Conservation (phyloP, 768 basidiomycete species). For the Pleurotus cornucopiae region DNA sequence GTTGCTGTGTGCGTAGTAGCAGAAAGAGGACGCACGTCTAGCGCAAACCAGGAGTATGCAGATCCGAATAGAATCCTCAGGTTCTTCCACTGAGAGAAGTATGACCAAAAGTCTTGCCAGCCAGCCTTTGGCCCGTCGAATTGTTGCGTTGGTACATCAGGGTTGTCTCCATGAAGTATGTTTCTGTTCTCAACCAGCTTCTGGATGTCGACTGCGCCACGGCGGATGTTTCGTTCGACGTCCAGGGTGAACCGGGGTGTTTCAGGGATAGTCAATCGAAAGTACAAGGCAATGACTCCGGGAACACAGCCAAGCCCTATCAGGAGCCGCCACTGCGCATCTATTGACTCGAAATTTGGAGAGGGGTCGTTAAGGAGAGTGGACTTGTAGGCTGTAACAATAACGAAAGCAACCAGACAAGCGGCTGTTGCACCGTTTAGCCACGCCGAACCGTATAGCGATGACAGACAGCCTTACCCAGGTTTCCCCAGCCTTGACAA, state of each 20-base stretch:
- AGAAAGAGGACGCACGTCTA: constrained; percentile 48
- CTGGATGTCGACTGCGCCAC: constrained; percentile 70
- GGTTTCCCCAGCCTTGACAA: constrained; percentile 82
- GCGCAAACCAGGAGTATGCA: constrained; percentile 85
- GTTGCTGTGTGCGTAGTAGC: background rate
- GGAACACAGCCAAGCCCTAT: constrained; percentile 87
- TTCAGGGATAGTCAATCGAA: constrained; percentile 89
- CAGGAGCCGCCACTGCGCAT: constrained; percentile 80
- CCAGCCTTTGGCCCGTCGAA: constrained; percentile 52
- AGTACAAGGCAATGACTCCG: constrained; percentile 77
- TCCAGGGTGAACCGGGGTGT: constrained; percentile 92
- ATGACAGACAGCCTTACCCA: constrained; percentile 38
- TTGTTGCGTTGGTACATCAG: constrained; percentile 45
- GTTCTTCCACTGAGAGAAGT: constrained; percentile 76
- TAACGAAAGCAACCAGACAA: constrained; percentile 58
- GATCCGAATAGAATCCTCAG: constrained; percentile 74
- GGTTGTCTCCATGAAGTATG: constrained; percentile 47
- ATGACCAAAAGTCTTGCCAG: constrained; percentile 57
- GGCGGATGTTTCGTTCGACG: constrained; percentile 76
- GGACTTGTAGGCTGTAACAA: constrained; percentile 64
- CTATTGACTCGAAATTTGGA: constrained; percentile 45
- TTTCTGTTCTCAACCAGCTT: constrained; percentile 55
- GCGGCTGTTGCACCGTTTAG: constrained; percentile 36
- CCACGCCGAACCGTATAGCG: background rate
- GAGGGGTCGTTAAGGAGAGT: constrained; percentile 37